Evolutionary conservation across 305 asterid genomes (phyloP).

Genomic region (Solanum chacoense): DNA sequence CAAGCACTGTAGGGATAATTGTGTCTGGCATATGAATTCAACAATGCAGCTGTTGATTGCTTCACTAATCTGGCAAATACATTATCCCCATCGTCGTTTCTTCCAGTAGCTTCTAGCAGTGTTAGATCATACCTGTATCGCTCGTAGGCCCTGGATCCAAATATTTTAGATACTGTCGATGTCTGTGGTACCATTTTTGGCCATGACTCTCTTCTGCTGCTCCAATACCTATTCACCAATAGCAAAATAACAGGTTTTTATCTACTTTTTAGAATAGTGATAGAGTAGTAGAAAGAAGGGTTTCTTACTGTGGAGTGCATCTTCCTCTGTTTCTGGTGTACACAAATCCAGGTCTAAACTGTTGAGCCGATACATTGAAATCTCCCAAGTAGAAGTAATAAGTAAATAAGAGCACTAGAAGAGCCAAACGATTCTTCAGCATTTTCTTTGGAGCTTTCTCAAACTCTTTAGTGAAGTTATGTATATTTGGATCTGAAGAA

Average conservation of each 20-base stretch:
- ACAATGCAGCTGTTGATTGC: conserved; percentile 77
- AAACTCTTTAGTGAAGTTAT: not conserved
- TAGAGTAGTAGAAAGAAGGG: not conserved
- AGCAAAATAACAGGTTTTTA: not conserved
- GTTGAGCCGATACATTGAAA: conserved; percentile 12
- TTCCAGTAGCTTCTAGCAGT: conserved; percentile 51
- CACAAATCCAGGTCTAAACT: conserved; percentile 39
- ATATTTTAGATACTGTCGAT: conserved; percentile 63
- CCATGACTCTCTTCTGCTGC: conserved; percentile 70
- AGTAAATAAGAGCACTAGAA: not conserved
- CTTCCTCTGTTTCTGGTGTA: conserved; percentile 60
- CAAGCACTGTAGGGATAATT: conserved; percentile 68
- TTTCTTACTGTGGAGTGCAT: conserved; percentile 63
- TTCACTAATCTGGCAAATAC: conserved; percentile 42
- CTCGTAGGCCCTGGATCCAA: conserved; percentile 67
- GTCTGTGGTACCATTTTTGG: conserved; percentile 70
- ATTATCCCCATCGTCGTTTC: conserved; percentile 30
- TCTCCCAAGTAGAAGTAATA: not conserved
- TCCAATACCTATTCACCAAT: conserved; percentile 48
- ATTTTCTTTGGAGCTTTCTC: not conserved
- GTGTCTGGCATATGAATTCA: conserved; percentile 62
- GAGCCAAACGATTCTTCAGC: not conserved
- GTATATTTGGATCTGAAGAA: not conserved
- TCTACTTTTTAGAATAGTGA: not conserved
- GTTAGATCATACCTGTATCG: conserved; percentile 54